A percentile compares a stretch with the other conserved stretches of the same genome.
Conservation (phyloP, 495 filamentous ascomycete genomes). For the Neurospora sp. region DNA sequence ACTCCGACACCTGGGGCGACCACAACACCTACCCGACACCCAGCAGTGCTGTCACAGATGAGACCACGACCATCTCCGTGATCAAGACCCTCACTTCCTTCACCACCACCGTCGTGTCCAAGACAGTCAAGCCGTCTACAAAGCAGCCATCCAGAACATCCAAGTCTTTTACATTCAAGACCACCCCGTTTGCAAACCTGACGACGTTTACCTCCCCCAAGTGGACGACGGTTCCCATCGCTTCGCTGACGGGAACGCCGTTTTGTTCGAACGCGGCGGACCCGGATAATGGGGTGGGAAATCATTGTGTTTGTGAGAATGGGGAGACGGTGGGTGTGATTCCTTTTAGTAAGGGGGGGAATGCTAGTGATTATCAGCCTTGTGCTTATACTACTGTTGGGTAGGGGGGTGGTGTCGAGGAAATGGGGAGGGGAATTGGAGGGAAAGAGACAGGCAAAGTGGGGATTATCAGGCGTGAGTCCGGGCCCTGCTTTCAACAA, state of each 20-base stretch:
- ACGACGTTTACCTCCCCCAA: background rate
- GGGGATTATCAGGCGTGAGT: too few relatives aligned
- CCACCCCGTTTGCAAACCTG: background rate
- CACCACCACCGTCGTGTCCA: background rate
- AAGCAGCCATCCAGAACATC: background rate
- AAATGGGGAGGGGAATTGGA: too few relatives aligned
- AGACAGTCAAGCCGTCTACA: background rate
- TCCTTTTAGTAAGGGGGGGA: background rate
- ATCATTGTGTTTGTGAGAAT: slow-evolving; percentile 13
- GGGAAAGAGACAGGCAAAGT: too few relatives aligned
- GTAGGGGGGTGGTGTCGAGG: background rate
- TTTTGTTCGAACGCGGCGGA: slow-evolving; percentile 11
- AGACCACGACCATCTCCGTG: background rate
- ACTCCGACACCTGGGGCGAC: background rate
- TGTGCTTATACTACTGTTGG: slow-evolving; percentile 14
- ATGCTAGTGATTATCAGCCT: slow-evolving; percentile 12
- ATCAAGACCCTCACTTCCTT: background rate
- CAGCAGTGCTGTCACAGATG: background rate
- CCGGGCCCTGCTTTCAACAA: background rate
- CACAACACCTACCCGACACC: background rate
- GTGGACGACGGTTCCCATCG: slow-evolving; percentile 11
- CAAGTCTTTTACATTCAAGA: background rate
- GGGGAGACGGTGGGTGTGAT: slow-evolving; percentile 8
- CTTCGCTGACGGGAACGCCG: slow-evolving; percentile 4
- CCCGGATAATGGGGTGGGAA: slow-evolving; percentile 8